Evolutionary conservation across 2,329 filamentous ascomycete genomes (phyloP).

Genomic region (Phoma sp.): DNA sequence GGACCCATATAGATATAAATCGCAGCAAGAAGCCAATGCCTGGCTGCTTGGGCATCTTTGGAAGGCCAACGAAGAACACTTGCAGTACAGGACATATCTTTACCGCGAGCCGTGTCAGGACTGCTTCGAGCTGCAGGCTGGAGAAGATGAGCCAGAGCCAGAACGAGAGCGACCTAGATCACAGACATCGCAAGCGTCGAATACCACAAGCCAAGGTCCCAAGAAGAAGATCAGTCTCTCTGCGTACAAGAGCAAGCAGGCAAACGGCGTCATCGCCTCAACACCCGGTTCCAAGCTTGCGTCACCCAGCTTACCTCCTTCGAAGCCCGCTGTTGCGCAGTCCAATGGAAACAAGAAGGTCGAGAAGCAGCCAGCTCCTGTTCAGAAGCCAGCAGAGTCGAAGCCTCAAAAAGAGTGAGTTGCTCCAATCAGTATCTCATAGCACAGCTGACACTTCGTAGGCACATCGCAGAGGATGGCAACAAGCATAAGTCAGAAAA

Average conservation of each 20-base stretch:
- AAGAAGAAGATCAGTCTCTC: constrained; percentile 69
- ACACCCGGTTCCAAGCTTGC: constrained; percentile 37
- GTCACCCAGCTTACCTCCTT: constrained; percentile 34
- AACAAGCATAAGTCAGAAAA: constrained; percentile 26
- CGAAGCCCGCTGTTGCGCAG: constrained; percentile 28
- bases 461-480: constrained; percentile 24
- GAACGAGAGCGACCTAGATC: constrained; percentile 48
- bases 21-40: constrained; percentile 47
- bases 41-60: constrained; percentile 61
- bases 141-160: constrained; percentile 59
- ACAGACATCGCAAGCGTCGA: constrained; percentile 30
- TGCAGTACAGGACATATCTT: constrained; percentile 68
- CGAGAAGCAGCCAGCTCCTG: constrained; percentile 24
- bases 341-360: constrained; percentile 35
- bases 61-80: constrained; percentile 59
- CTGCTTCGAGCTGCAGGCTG: constrained; percentile 55
- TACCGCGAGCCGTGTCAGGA: constrained; percentile 62
- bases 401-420: constrained; percentile 31
- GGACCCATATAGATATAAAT: constrained; percentile 51
- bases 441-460: constrained; percentile 26
- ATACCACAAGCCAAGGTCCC: constrained; percentile 49
- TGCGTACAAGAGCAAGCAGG: constrained; percentile 65
- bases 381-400: constrained; percentile 19
- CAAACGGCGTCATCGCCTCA: constrained; percentile 38
- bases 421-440: background rate